Evolutionary conservation across 1,284 basidiomycete genomes (phyloP).

Genomic region (Moesziomyces aphidis): DNA sequence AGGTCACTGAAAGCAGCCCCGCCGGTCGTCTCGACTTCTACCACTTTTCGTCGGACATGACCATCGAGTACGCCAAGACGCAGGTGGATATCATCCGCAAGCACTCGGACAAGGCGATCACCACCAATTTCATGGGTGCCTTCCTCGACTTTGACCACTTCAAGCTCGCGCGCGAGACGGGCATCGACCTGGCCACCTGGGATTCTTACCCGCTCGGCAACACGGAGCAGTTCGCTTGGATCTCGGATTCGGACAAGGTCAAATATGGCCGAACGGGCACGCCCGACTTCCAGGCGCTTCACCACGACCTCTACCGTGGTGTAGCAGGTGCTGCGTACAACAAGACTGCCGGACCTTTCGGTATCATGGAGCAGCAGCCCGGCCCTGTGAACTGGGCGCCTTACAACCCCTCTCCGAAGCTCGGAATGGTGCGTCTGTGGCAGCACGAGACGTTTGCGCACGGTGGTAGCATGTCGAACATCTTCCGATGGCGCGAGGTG

Average conservation of each 20-base stretch:
- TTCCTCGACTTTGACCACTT: constrained; percentile 51
- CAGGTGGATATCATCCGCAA: constrained; percentile 40
- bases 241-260: constrained; percentile 36
- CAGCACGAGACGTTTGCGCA: constrained; percentile 52
- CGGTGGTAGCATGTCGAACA: constrained; percentile 43
- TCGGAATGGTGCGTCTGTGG: constrained; percentile 49
- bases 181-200: constrained; percentile 46
- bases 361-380: constrained; percentile 52
- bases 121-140: constrained; percentile 52
- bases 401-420: constrained; percentile 34
- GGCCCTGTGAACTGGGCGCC: constrained; percentile 49
- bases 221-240: constrained; percentile 42
- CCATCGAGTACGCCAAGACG: constrained; percentile 44
- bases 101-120: constrained; percentile 45
- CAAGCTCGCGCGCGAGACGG: constrained; percentile 32
- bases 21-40: constrained; percentile 50
- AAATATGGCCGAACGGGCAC: constrained; percentile 40
- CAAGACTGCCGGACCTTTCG: constrained; percentile 41
- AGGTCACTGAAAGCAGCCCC: constrained; percentile 48
- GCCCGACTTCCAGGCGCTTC: constrained; percentile 48
- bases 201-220: constrained; percentile 52
- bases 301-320: constrained; percentile 42
- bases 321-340: constrained; percentile 42
- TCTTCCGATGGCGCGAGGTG: constrained; percentile 54
- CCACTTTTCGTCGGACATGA: constrained; percentile 46